These are phyloP conservation scores for Salvia splendens DNA, from an alignment of 257 asterid genomes.

Conservation along the genomic window DNA sequence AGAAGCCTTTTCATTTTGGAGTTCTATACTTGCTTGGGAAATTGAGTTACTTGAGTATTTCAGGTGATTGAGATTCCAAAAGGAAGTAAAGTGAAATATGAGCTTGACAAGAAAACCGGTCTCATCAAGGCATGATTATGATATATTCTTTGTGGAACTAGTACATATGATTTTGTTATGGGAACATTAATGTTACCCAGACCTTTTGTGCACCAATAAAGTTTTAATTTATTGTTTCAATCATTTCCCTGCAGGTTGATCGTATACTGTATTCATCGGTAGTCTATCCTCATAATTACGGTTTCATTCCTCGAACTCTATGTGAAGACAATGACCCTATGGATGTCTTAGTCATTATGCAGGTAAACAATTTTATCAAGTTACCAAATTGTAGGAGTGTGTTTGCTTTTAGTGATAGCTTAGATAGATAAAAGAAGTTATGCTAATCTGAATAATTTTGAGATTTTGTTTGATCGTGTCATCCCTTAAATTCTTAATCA, in stretches of 20 bases:
- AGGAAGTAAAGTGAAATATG: conserved; percentile 68
- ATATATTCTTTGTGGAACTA: neutral
- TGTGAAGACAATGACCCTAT: conserved; percentile 74
- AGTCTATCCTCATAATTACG: conserved; percentile 67
- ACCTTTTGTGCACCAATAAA: neutral
- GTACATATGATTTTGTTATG: neutral
- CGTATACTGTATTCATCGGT: conserved; percentile 63
- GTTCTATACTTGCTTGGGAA: neutral
- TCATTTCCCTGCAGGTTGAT: conserved; percentile 48
- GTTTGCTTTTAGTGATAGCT: neutral
- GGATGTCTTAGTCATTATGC: conserved; percentile 66
- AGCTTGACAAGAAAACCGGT: conserved; percentile 67
- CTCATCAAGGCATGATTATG: conserved; percentile 49
- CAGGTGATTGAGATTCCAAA: conserved; percentile 65
- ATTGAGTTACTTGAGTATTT: conserved; percentile 5
- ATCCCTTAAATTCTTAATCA: too few species aligned
- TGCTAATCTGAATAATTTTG: too few species aligned
- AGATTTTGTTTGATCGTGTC: too few species aligned
- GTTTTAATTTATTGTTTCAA: neutral
- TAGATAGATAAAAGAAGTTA: neutral
- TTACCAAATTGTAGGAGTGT: neutral
- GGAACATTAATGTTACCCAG: too few species aligned
- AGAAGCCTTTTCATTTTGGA: conserved; percentile 6
- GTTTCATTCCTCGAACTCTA: conserved; percentile 62
- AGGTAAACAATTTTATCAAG: conserved; percentile 35